These are phyloP conservation scores for Mucor circinelloides DNA, from an alignment of 371 early-diverging fungal species.

Conservation along the genomic window DNA sequence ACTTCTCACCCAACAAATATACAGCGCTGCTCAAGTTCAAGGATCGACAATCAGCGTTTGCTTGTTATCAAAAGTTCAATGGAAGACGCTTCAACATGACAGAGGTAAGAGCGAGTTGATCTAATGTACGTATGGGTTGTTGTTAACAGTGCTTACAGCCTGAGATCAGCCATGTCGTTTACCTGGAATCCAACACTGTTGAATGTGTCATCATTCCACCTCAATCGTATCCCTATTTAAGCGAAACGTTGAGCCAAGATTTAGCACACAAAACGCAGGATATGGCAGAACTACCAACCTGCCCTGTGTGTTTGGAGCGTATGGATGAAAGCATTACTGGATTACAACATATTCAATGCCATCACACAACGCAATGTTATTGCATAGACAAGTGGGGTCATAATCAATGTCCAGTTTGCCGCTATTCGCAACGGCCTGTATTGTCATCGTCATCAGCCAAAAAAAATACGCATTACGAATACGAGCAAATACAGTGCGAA, in stretches of 20 bases:
- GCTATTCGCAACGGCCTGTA: slow-evolving; percentile 68
- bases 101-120: slow-evolving; percentile 48
- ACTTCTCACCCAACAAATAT: slow-evolving; percentile 81
- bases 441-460: slow-evolving; percentile 3
- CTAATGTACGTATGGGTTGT: background rate
- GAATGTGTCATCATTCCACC: slow-evolving; percentile 56
- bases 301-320: slow-evolving; percentile 94
- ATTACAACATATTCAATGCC: slow-evolving; percentile 87
- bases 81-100: slow-evolving; percentile 83
- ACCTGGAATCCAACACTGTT: slow-evolving; percentile 66
- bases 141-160: slow-evolving; percentile 44
- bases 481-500: slow-evolving; percentile 44
- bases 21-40: slow-evolving; percentile 83
- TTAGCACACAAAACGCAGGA: background rate
- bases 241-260: slow-evolving; percentile 37
- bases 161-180: slow-evolving; percentile 77
- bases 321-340: slow-evolving; percentile 90
- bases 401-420: slow-evolving; percentile 88
- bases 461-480: background rate
- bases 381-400: slow-evolving; percentile 94
- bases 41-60: slow-evolving; percentile 54
- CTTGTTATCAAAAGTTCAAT: slow-evolving; percentile 76
- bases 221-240: slow-evolving; percentile 60
- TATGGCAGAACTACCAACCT: slow-evolving; percentile 80
- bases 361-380: slow-evolving; percentile 90